Evolutionary conservation across 306 rosid species (phyloP).

Genomic region (Cucurbita ficifolia): DNA sequence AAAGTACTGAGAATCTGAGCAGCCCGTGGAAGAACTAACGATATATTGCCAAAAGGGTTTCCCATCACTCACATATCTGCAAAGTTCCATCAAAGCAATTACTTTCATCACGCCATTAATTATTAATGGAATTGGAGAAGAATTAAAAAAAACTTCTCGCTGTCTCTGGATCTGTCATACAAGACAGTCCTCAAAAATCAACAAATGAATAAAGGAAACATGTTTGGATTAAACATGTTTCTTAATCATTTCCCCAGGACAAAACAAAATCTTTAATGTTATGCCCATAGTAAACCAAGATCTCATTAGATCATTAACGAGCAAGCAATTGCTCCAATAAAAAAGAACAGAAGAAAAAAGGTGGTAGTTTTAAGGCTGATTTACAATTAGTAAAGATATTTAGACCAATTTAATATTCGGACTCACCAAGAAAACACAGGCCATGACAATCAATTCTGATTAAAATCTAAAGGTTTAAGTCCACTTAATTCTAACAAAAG

Average conservation of each 20-base stretch:
- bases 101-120: background rate
- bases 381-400: background rate
- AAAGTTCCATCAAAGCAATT: conserved; percentile 3
- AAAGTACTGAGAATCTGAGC: conserved; percentile 85
- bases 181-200: background rate
- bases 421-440: background rate
- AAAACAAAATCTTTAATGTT: background rate
- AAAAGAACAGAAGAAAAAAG: background rate
- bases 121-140: background rate
- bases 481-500: background rate
- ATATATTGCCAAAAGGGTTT: conserved; percentile 96
- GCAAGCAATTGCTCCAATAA: background rate
- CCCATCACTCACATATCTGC: conserved; percentile 91
- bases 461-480: background rate
- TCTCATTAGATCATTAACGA: background rate
- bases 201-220: background rate
- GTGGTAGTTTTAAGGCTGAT: background rate
- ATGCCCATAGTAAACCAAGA: background rate
- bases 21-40: conserved; percentile 81
- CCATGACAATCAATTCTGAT: background rate
- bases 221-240: background rate
- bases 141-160: background rate
- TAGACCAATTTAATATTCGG: background rate
- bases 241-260: background rate
- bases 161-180: background rate